A percentile compares a stretch with the other conserved stretches of the same genome.
Conservation (phyloP, 2,329 filamentous ascomycete genomes). For the Fusarium agapanthi region DNA sequence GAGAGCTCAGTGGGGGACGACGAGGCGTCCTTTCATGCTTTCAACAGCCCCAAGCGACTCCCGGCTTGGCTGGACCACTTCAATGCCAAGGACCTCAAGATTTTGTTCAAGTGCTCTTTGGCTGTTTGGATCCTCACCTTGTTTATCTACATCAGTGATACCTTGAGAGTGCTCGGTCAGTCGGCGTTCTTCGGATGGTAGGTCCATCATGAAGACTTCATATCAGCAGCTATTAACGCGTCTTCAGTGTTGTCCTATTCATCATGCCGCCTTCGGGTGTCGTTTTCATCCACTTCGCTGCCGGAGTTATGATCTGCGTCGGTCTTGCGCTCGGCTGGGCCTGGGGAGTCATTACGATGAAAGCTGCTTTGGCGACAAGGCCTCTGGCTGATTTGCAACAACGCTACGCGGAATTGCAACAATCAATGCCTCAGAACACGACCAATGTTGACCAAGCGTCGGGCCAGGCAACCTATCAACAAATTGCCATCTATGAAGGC, state of each 20-base stretch:
- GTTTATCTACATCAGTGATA: conserved; percentile 31
- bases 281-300: conserved; percentile 32
- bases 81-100: conserved; percentile 35
- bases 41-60: conserved; percentile 6
- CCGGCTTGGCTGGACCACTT: conserved; percentile 35
- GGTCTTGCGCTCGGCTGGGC: conserved; percentile 26
- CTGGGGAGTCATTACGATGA: conserved; percentile 33
- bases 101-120: conserved; percentile 31
- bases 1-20: not conserved
- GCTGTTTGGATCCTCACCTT: conserved; percentile 36
- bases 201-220: not conserved
- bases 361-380: conserved; percentile 29
- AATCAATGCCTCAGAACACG: conserved; percentile 24
- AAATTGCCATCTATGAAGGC: conserved; percentile 22
- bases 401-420: conserved; percentile 9
- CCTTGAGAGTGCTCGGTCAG: conserved; percentile 23
- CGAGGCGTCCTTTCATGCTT: conserved; percentile 2
- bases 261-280: conserved; percentile 36
- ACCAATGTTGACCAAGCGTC: conserved; percentile 23
- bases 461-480: conserved; percentile 9
- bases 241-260: conserved; percentile 26
- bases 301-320: conserved; percentile 19
- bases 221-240: not conserved
- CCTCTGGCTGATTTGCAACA: conserved; percentile 20
- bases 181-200: conserved; percentile 19